Conservation (phyloP, 2,329 filamentous ascomycete species). For the Plectosphaerella cucumerina region DNA sequence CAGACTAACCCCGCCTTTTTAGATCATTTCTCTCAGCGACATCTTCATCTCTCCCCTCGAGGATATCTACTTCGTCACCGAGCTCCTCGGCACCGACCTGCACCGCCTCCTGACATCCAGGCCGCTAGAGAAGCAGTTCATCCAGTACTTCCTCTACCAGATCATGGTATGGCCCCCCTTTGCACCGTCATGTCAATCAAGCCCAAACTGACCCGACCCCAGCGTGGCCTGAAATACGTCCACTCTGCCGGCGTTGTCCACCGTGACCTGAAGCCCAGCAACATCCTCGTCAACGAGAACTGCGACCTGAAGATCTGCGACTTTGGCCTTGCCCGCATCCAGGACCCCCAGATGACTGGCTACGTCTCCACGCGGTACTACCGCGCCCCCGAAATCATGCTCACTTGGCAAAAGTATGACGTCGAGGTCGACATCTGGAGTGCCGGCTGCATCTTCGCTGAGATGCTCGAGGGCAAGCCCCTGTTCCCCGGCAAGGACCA, state of each 20-base stretch:
- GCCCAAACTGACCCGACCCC: slow-evolving; percentile 7
- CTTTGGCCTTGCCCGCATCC: slow-evolving; percentile 93
- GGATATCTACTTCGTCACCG: slow-evolving; percentile 98
- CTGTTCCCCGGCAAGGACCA: slow-evolving; percentile 98
- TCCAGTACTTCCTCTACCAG: slow-evolving; percentile 99
- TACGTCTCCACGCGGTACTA: slow-evolving; percentile 99
- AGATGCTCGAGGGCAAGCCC: slow-evolving; percentile 98
- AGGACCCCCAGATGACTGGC: slow-evolving; percentile 99
- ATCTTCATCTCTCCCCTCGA: slow-evolving; percentile 99
- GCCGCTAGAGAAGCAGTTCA: slow-evolving; percentile 98
- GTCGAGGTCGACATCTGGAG: slow-evolving; percentile 99
- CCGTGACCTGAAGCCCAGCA: slow-evolving; percentile 95
- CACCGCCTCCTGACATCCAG: slow-evolving; percentile 92
- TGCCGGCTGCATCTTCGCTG: slow-evolving; percentile 96
- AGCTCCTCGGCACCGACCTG: slow-evolving; percentile 92
- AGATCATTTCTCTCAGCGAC: slow-evolving; percentile 97
- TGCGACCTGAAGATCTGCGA: slow-evolving; percentile 99
- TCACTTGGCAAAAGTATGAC: slow-evolving; percentile 99
- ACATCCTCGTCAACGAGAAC: slow-evolving; percentile 99
- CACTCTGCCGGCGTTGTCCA: slow-evolving; percentile 98
- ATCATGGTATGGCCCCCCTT: slow-evolving; percentile 68
- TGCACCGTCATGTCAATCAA: slow-evolving; percentile 4
- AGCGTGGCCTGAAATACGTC: slow-evolving; percentile 98
- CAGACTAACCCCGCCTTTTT: slow-evolving; percentile 10
- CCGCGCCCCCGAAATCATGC: slow-evolving; percentile 98